These are phyloP conservation scores for Rhinocladiella mackenziei DNA, from an alignment of 2,329 filamentous ascomycete genomes.

Conservation along the genomic window DNA sequence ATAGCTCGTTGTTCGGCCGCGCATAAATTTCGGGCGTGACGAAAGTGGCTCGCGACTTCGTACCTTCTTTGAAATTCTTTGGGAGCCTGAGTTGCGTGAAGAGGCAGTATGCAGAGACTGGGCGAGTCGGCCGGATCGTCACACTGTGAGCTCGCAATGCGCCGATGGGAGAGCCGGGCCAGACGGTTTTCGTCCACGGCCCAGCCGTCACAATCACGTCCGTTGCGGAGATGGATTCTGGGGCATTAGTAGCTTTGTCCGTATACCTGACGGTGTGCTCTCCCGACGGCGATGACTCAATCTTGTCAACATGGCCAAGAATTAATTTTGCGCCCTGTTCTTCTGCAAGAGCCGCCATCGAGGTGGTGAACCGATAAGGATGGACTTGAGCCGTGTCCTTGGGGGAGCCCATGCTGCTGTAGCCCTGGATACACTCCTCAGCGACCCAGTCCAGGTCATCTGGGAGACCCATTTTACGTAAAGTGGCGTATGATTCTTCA, in stretches of 20 bases:
- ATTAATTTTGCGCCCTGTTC: slow-evolving; percentile 65
- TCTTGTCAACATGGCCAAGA: slow-evolving; percentile 64
- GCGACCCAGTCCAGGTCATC: slow-evolving; percentile 81
- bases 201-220: slow-evolving; percentile 59
- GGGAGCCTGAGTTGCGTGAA: slow-evolving; percentile 85
- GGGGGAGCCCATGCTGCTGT: slow-evolving; percentile 78
- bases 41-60: slow-evolving; percentile 52
- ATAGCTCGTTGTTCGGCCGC: slow-evolving; percentile 80
- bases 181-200: slow-evolving; percentile 56
- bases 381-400: slow-evolving; percentile 89
- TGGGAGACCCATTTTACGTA: slow-evolving; percentile 62
- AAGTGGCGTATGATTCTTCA: slow-evolving; percentile 47
- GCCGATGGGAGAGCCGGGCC: slow-evolving; percentile 54
- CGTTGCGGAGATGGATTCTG: slow-evolving; percentile 53
- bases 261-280: slow-evolving; percentile 56
- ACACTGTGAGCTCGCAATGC: slow-evolving; percentile 61
- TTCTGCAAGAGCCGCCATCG: slow-evolving; percentile 71
- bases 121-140: slow-evolving; percentile 54
- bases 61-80: slow-evolving; percentile 53
- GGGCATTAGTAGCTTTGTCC: slow-evolving; percentile 48
- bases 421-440: slow-evolving; percentile 60
- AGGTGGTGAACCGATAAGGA: slow-evolving; percentile 81
- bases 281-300: slow-evolving; percentile 37
- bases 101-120: slow-evolving; percentile 47
- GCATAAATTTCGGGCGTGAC: slow-evolving; percentile 93